Conservation (phyloP, 2,329 filamentous ascomycete species). For the Penicillium concentricum region DNA sequence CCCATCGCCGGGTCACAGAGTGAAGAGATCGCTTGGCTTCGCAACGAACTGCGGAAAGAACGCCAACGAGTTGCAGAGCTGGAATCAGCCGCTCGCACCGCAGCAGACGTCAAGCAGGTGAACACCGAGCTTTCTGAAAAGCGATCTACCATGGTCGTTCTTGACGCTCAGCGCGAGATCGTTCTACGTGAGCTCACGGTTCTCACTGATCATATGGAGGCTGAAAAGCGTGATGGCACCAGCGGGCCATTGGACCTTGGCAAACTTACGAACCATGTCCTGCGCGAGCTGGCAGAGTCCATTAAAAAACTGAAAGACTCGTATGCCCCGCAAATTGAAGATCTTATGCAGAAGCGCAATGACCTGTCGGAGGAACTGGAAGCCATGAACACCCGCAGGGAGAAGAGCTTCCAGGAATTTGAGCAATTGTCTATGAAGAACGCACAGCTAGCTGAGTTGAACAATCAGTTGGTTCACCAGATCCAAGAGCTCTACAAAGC, state of each 20-base stretch:
- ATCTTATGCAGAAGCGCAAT: slow-evolving; percentile 84
- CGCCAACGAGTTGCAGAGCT: slow-evolving; percentile 86
- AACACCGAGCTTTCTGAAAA: slow-evolving; percentile 90
- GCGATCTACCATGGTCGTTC: slow-evolving; percentile 87
- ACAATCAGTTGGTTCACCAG: slow-evolving; percentile 90
- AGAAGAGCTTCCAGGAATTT: slow-evolving; percentile 91
- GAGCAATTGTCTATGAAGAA: slow-evolving; percentile 95
- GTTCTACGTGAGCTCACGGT: slow-evolving; percentile 90
- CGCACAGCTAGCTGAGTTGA: slow-evolving; percentile 87
- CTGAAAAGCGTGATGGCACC: slow-evolving; percentile 76
- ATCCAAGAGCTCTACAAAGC: slow-evolving; percentile 92
- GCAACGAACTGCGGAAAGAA: slow-evolving; percentile 74
- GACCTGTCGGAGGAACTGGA: slow-evolving; percentile 81
- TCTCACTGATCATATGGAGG: slow-evolving; percentile 82
- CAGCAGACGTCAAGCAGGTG: slow-evolving; percentile 67
- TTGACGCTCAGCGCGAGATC: slow-evolving; percentile 93
- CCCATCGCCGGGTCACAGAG: slow-evolving; percentile 61
- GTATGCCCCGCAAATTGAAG: slow-evolving; percentile 72
- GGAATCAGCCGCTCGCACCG: slow-evolving; percentile 57
- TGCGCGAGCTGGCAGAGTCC: slow-evolving; percentile 62
- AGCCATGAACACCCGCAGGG: slow-evolving; percentile 78
- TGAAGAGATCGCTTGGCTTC: slow-evolving; percentile 65
- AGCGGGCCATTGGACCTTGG: slow-evolving; percentile 76
- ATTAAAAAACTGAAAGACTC: slow-evolving; percentile 75
- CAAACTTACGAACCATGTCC: slow-evolving; percentile 62